phyloP scores from a whole-genome alignment of 1,139 yeast species.

The Candida sanyaensis region DNA sequence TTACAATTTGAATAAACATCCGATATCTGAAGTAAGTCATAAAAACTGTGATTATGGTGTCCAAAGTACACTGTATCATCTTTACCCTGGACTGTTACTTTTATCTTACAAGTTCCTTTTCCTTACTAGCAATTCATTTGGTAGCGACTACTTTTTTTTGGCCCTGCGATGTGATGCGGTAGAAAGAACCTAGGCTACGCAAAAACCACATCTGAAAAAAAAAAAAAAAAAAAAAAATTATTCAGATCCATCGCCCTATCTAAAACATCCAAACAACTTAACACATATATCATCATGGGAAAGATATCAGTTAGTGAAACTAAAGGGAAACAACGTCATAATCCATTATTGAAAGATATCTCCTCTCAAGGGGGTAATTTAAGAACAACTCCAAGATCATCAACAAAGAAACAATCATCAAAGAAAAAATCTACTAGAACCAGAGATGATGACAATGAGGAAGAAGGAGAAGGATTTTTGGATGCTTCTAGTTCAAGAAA shows the following conservation, averaged over 20 bases:
- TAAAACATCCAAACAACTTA: neutral
- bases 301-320: constrained; percentile 54
- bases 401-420: constrained; percentile 8
- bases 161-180: neutral
- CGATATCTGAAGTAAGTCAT: no score
- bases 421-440: constrained; percentile 7
- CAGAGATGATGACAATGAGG: constrained; percentile 34
- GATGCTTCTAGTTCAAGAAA: constrained; percentile 85
- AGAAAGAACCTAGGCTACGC: neutral
- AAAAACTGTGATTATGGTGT: no score
- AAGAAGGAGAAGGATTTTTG: constrained; percentile 61
- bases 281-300: constrained; percentile 50
- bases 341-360: constrained; percentile 77
- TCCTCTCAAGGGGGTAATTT: constrained; percentile 72
- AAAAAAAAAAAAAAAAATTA: neutral
- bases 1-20: no score
- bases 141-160: no score
- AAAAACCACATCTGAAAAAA: neutral
- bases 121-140: no score
- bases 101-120: no score
- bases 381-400: constrained; percentile 40
- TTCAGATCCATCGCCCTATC: neutral
- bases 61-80: no score
- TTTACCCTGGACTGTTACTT: no score
- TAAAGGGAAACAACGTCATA: constrained; percentile 61